These are phyloP conservation scores for Aspergillus japonicus DNA, from an alignment of 2,329 filamentous ascomycete species.

Conservation along the genomic window DNA sequence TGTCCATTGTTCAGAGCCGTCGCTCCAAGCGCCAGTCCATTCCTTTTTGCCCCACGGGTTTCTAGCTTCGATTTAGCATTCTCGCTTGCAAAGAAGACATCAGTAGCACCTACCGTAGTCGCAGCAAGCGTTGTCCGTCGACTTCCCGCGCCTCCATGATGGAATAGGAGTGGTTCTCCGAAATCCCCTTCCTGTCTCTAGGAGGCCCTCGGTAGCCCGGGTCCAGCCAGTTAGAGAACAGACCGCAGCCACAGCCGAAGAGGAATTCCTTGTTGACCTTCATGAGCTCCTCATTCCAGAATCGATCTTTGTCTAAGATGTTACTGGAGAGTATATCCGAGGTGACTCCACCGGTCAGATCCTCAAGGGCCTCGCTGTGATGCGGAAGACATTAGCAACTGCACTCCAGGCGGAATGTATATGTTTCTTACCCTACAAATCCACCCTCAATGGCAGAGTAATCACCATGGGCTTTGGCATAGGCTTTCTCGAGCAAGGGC, in stretches of 20 bases:
- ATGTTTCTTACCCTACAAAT: constrained; percentile 56
- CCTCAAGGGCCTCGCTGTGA: constrained; percentile 56
- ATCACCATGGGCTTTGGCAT: constrained; percentile 71
- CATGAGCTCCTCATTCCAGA: constrained; percentile 79
- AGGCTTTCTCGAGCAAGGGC: constrained; percentile 18
- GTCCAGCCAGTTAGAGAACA: constrained; percentile 47
- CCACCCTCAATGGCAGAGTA: constrained; percentile 73
- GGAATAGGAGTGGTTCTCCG: constrained; percentile 56
- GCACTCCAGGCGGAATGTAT: not conserved
- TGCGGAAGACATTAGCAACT: not conserved
- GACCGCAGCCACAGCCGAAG: constrained; percentile 48
- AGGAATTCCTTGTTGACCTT: constrained; percentile 76
- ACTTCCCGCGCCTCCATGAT: constrained; percentile 61
- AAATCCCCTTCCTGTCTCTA: constrained; percentile 45
- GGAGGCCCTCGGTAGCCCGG: constrained; percentile 35
- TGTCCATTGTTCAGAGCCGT: constrained; percentile 83
- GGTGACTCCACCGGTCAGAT: constrained; percentile 55
- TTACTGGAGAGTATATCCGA: constrained; percentile 48
- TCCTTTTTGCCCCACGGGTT: constrained; percentile 82
- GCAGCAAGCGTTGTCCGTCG: constrained; percentile 62
- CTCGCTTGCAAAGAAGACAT: constrained; percentile 5
- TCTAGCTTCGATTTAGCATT: constrained; percentile 39
- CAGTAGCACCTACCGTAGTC: constrained; percentile 51
- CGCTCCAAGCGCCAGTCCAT: constrained; percentile 79
- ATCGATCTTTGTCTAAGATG: constrained; percentile 66